phyloP scores from a whole-genome alignment of 2,329 filamentous ascomycete genomes.

The Pseudogymnoascus sp. region DNA sequence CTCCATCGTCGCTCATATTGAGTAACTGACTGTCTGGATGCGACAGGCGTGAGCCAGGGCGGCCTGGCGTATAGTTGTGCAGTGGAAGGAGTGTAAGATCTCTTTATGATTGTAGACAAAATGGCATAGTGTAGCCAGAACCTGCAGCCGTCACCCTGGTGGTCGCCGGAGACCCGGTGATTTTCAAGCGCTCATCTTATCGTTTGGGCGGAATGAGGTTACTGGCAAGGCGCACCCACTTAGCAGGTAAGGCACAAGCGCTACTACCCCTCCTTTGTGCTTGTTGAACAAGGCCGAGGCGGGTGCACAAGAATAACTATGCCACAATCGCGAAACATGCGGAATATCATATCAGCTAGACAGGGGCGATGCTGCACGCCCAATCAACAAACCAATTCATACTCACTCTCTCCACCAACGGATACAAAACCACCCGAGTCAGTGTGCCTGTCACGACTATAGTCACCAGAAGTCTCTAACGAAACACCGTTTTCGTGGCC shows the following conservation, averaged over 20 bases:
- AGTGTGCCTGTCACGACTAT: background rate
- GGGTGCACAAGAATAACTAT: background rate
- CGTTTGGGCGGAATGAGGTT: background rate
- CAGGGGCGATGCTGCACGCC: background rate
- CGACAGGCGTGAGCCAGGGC: background rate
- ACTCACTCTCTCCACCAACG: background rate
- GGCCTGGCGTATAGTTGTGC: background rate
- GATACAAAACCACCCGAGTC: background rate
- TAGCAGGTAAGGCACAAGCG: background rate
- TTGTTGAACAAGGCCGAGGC: background rate
- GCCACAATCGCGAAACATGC: background rate
- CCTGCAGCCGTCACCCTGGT: background rate
- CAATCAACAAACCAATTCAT: background rate
- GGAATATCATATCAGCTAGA: background rate
- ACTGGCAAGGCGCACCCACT: background rate
- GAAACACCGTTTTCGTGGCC: background rate
- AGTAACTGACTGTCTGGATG: background rate
- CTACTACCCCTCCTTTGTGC: background rate
- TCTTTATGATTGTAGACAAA: background rate
- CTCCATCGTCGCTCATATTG: slow-evolving; percentile 6
- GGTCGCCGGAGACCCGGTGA: background rate
- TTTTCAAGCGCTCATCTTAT: background rate
- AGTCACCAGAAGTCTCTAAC: background rate
- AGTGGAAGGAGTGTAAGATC: slow-evolving; percentile 1
- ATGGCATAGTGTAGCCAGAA: background rate